Conservation (phyloP, 169 alveolate species). For the Neospora caninum region DNA sequence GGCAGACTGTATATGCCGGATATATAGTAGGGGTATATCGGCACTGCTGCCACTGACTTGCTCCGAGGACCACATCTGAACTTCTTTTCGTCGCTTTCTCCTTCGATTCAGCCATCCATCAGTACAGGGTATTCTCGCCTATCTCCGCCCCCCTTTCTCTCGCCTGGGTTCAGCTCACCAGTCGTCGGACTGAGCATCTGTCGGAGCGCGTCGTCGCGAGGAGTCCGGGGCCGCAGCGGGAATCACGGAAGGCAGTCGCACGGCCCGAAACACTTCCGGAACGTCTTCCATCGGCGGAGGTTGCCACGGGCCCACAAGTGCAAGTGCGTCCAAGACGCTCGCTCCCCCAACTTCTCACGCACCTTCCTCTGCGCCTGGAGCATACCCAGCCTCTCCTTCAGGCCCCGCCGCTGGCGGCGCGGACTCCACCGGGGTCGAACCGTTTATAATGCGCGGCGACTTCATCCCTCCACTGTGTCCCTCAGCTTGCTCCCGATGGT, state of each 20-base stretch:
- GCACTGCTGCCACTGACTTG: not conserved
- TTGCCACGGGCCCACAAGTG: not conserved
- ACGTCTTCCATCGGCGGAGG: not conserved
- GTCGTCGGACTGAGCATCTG: not conserved
- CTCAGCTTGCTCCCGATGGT: not conserved
- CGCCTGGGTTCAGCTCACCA: not conserved
- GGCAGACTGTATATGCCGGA: not conserved
- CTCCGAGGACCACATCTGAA: not conserved
- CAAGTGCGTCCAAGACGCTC: not conserved
- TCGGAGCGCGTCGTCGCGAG: not conserved
- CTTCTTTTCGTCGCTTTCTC: not conserved
- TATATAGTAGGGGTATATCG: too few relatives aligned
- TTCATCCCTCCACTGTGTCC: not conserved
- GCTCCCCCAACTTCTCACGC: not conserved
- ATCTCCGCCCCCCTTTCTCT: not conserved
- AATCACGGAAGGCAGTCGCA: too few relatives aligned
- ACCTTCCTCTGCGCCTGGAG: not conserved
- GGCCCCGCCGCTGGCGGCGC: not conserved
- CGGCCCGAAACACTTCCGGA: not conserved
- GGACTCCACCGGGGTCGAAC: not conserved
- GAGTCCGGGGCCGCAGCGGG: not conserved
- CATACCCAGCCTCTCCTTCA: not conserved
- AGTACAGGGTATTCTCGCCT: not conserved
- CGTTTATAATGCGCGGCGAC: not conserved
- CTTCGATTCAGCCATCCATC: not conserved